Evolutionary conservation across 306 rosid genomes (phyloP).

Genomic region (Cucumis hystrix): DNA sequence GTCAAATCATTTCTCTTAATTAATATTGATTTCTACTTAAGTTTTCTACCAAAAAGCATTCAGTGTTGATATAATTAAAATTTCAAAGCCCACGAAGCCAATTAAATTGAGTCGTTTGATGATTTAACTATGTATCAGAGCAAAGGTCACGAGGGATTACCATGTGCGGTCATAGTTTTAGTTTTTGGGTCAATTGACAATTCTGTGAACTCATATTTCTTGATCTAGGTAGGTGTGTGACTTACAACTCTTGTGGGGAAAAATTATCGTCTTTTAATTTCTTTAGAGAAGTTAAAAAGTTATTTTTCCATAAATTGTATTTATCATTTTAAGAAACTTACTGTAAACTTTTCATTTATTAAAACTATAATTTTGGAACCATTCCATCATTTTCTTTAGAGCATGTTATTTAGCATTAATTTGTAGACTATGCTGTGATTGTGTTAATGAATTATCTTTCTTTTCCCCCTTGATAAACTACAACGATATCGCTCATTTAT

Average conservation of each 20-base stretch:
- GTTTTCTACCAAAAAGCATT: no score
- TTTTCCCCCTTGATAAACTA: not conserved
- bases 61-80: no score
- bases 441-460: no score
- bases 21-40: no score
- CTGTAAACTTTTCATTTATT: not conserved
- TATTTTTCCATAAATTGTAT: not conserved
- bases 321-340: not conserved
- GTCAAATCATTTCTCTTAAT: no score
- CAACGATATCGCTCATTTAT: not conserved
- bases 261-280: not conserved
- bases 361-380: not conserved
- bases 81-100: no score
- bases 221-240: not conserved
- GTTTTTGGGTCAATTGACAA: no score
- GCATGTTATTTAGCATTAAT: not conserved
- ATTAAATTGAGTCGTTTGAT: no score
- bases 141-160: no score
- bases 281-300: not conserved
- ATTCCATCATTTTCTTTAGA: not conserved
- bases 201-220: not conserved
- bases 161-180: no score
- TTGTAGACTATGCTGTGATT: not conserved
- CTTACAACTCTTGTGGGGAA: not conserved
- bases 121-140: no score